Base-by-base conservation (phyloP, 2,329 filamentous ascomycete genomes). In the Venturia pyrina region DNA sequence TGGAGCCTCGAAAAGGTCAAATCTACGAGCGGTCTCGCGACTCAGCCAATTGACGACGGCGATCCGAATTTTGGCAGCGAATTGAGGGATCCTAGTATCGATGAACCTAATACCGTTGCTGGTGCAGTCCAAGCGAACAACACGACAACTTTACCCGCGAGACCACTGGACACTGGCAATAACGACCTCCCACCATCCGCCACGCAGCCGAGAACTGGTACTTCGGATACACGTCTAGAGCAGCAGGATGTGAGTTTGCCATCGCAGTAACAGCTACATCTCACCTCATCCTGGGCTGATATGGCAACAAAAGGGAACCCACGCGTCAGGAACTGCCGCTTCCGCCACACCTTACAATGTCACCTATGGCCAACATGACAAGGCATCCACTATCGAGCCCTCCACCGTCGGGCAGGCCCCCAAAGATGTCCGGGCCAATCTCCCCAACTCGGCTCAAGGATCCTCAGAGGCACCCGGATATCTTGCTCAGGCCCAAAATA, bases 321-420 rank as follows among this genome's bases (percentile, higher is more conserved):
- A 81, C 69, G 79, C 79, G 24, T 70, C 46, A 2, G 78, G 78
- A 32, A 74, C 77, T 65, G 71, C 80, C 32, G 73, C 73, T 37
- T 69, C 77, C 0, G 78, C 77, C 44, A 81, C 80, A 3, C 79
- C 80, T 6, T 75, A 77, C 4, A 70, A 75, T 7, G 75, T 75
- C 28, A 71, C 77, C 64, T 76, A 80, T 66, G 77, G 77, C 17
- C 70, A 78, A 67, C 78, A 79, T 63, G 78, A 79, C 66, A 78
- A 77, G 69, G 78, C 77, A 17, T 72, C 74, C 10, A 76, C 79
- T 6, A 80, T 81, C 75, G 80, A 82, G 68, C 78, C 80, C 17
- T 71, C 71, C 63, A 82, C 79, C 13, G 75, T 82, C 34, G 79
- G 79, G 3, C 80, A 82, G 69, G 79, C 79, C 62, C 77, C 78